A percentile compares a stretch with the other conserved stretches of the same genome.
Conservation (phyloP, 495 filamentous ascomycete species). For the Penicillium diatomitis region DNA sequence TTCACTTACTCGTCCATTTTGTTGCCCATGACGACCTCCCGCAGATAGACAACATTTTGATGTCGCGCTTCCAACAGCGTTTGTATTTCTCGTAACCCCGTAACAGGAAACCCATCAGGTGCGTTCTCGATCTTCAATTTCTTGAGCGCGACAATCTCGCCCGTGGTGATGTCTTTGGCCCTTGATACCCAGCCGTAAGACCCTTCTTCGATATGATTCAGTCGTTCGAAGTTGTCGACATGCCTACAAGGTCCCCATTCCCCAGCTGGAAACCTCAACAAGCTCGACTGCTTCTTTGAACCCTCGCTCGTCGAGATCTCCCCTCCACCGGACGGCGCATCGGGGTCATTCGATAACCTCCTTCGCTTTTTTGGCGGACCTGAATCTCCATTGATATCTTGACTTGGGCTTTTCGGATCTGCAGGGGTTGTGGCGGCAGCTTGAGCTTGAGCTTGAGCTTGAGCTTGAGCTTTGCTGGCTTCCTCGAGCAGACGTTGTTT, state of each 20-base stretch:
- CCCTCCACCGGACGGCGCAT: conserved; percentile 20
- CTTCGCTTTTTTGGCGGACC: conserved; percentile 35
- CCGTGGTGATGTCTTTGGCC: conserved; percentile 69
- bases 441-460: conserved; percentile 16
- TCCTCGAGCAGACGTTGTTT: conserved; percentile 68
- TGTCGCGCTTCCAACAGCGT: conserved; percentile 57
- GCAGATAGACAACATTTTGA: conserved; percentile 66
- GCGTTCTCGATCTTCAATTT: conserved; percentile 83
- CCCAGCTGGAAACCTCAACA: conserved; percentile 62
- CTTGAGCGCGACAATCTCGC: conserved; percentile 86
- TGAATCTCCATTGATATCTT: conserved; percentile 15
- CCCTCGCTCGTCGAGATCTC: conserved; percentile 16
- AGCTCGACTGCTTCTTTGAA: conserved; percentile 21
- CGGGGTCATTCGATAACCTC: conserved; percentile 37
- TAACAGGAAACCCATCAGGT: conserved; percentile 84
- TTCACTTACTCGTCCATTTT: conserved; percentile 61
- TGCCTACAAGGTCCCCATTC: conserved; percentile 68
- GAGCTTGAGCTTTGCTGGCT: conserved; percentile 27
- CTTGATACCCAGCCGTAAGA: conserved; percentile 92
- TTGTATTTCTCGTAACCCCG: conserved; percentile 83
- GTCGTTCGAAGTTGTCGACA: conserved; percentile 80
- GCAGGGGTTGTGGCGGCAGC: conserved; percentile 9
- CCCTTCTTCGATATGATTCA: conserved; percentile 97
- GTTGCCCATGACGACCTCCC: conserved; percentile 81
- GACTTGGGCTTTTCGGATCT: conserved; percentile 7